Evolutionary conservation across 2,329 filamentous ascomycete genomes (phyloP).

Genomic region (Penicillium frequentans): DNA sequence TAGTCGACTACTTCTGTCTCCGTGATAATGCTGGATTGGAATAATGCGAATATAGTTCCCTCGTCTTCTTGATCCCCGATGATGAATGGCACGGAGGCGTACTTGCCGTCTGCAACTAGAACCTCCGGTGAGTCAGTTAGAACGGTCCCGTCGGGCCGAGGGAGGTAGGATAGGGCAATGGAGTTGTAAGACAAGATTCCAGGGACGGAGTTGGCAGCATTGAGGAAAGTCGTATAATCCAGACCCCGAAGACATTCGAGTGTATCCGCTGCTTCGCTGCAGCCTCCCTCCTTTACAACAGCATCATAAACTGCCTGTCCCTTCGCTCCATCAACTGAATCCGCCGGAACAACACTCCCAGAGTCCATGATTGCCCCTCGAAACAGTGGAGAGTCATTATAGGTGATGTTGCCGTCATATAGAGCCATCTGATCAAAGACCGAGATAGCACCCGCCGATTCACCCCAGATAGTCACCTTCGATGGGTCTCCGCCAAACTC

Average conservation of each 20-base stretch:
- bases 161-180: constrained; percentile 70
- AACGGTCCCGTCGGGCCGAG: constrained; percentile 67
- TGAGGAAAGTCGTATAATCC: constrained; percentile 52
- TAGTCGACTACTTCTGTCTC: constrained; percentile 62
- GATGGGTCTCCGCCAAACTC: constrained; percentile 75
- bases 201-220: constrained; percentile 69
- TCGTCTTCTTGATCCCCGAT: constrained; percentile 79
- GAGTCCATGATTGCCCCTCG: constrained; percentile 77
- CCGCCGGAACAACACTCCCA: constrained; percentile 62
- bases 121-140: constrained; percentile 65
- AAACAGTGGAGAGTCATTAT: constrained; percentile 75
- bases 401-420: constrained; percentile 70
- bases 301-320: constrained; percentile 57
- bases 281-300: constrained; percentile 50
- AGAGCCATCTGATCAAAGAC: constrained; percentile 75
- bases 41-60: constrained; percentile 71
- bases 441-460: constrained; percentile 70
- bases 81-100: constrained; percentile 62
- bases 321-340: constrained; percentile 65
- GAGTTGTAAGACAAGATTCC: constrained; percentile 66
- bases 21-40: constrained; percentile 67
- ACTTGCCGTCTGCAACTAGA: constrained; percentile 54
- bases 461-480: constrained; percentile 80
- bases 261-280: constrained; percentile 41
- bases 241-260: constrained; percentile 51